Evolutionary conservation across 257 asterid species (phyloP), one percentile per base, ranked within the genome.

Genomic region (Nicotiana otophora): DNA sequence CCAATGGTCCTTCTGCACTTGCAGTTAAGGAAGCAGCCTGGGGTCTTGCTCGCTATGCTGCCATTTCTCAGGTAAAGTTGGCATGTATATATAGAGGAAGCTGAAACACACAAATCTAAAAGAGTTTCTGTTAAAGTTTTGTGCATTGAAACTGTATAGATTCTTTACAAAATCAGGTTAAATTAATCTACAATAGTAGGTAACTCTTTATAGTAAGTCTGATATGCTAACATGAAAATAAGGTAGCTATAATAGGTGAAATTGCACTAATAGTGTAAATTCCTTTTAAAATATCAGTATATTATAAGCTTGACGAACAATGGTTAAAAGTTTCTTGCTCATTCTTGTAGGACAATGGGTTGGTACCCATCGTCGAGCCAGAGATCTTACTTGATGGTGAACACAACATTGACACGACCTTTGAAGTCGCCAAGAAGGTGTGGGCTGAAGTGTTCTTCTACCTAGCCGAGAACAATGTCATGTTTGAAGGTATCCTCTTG

Each of bases 21-120:
- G 97, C 97, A 3, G 93, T 92, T 64, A 92, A 93, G 84, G 97
- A 93, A 84, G 97, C 96, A 23, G 97, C 97, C 5, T 93, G 97
- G 97, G 96, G 96, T 77, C 96, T 93, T 67, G 96, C 97, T 55
- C 89, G 95, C 85, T 93, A 90, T 65, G 97, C 96, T 48, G 92
- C 95, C 70, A 92, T 93, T 83, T 93, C 96, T 15, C 97, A 92
- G 86, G 97, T 90, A 83, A 23, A 48, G 20, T 63, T 54, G 53
- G 20, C 20, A n/a, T 68, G 58, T 8, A 16, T 4, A 7, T 42
- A 72, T 55, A 48, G 23, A 48, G 7, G 39, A 48, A 5, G 39
- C 7, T 4, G 79, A 70, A 30, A 31, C 26, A 66, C 23, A 66
- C n/a, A 66, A 33, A 66, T 2, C 26, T 17, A 7, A 51, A 51